Evolutionary conservation across 2,329 filamentous ascomycete species (phyloP).

Genomic region (Paradendryphiella salina): DNA sequence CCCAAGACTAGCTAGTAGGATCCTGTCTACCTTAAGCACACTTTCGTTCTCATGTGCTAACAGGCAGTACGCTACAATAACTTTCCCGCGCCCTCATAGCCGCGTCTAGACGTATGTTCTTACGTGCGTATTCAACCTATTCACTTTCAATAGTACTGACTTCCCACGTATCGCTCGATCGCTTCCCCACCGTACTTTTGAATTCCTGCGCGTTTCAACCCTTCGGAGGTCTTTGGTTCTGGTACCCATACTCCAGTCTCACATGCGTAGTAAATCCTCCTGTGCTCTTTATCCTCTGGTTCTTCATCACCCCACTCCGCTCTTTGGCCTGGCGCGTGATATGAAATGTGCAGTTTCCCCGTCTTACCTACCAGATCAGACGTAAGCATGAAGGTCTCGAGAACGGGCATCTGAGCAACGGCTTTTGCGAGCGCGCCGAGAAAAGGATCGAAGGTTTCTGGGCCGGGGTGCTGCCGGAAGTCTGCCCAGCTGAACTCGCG

Average conservation of each 20-base stretch:
- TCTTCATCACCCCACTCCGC: slow-evolving; percentile 9
- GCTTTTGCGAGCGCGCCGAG: slow-evolving; percentile 25
- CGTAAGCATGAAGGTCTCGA: slow-evolving; percentile 12
- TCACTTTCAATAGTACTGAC: too few species aligned
- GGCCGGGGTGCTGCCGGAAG: slow-evolving; percentile 18
- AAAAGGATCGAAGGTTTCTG: slow-evolving; percentile 19
- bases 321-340: slow-evolving; percentile 6
- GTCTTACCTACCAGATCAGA: slow-evolving; percentile 1
- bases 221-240: slow-evolving; percentile 1
- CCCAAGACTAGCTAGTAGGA: too few species aligned
- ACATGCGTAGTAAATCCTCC: slow-evolving; percentile 11
- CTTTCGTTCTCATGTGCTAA: too few species aligned
- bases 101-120: too few species aligned
- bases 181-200: too few species aligned
- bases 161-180: too few species aligned
- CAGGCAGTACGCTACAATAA: too few species aligned
- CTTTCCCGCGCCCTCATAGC: too few species aligned
- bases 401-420: slow-evolving; percentile 16
- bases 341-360: slow-evolving; percentile 8
- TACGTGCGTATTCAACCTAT: too few species aligned
- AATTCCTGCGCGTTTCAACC: slow-evolving; percentile 6
- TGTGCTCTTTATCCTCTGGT: too few species aligned
- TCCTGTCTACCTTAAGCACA: too few species aligned
- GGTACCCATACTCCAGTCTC: slow-evolving; percentile 11
- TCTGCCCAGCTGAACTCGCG: background rate